phyloP scores from a whole-genome alignment of 495 filamentous ascomycete genomes.

The Neurospora sp. region DNA sequence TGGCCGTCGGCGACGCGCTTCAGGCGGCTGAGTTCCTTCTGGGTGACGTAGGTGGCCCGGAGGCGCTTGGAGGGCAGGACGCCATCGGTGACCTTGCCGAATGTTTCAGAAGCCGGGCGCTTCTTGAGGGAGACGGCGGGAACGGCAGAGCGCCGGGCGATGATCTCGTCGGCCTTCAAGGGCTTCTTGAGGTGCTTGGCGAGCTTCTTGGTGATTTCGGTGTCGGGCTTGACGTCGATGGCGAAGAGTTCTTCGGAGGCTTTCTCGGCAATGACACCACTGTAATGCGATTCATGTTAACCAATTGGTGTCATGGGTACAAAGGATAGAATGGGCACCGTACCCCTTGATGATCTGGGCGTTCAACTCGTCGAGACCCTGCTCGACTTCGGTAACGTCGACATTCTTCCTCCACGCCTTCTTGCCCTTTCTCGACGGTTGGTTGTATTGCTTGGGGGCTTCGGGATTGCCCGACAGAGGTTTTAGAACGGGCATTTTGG shows the following conservation, averaged over 20 bases:
- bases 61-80: conserved; percentile 65
- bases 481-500: conserved; percentile 21
- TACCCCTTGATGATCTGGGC: conserved; percentile 87
- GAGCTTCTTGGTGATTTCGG: conserved; percentile 33
- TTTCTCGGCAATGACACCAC: conserved; percentile 75
- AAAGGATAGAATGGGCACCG: conserved; percentile 2
- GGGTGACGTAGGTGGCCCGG: conserved; percentile 63
- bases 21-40: conserved; percentile 69
- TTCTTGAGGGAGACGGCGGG: conserved; percentile 69
- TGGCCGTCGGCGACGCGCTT: conserved; percentile 67
- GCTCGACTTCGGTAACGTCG: conserved; percentile 73
- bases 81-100: conserved; percentile 43
- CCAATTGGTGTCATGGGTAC: conserved; percentile 1
- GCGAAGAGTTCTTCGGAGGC: conserved; percentile 68
- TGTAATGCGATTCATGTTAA: conserved; percentile 26
- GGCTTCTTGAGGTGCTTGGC: conserved; percentile 55
- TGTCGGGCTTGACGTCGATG: conserved; percentile 53
- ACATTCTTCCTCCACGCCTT: conserved; percentile 98
- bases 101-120: conserved; percentile 39
- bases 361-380: conserved; percentile 72
- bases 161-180: conserved; percentile 83
- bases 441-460: conserved; percentile 50
- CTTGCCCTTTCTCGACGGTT: conserved; percentile 93
- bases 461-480: conserved; percentile 24
- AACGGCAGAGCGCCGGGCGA: conserved; percentile 71